These are phyloP conservation scores for Agaricus bisporus DNA, from an alignment of 768 basidiomycete species.

Conservation along the genomic window DNA sequence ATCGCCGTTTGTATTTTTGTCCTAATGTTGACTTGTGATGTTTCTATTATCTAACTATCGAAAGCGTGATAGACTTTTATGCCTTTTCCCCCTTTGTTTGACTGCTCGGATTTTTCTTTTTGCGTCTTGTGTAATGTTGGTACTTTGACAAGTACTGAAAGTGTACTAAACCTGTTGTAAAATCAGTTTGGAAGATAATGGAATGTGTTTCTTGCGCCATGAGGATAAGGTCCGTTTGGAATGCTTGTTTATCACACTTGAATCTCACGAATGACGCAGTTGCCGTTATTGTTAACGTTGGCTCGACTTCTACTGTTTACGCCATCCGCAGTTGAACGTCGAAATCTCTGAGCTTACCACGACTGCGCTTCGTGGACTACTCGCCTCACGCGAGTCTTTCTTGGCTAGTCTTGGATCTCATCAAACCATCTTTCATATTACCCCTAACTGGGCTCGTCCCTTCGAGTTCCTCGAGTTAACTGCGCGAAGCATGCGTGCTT, in stretches of 20 bases:
- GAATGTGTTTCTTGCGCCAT: not conserved
- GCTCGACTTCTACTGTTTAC: too few species aligned
- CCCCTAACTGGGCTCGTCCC: not conserved
- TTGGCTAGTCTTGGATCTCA: too few species aligned
- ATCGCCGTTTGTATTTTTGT: not conserved
- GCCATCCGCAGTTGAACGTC: too few species aligned
- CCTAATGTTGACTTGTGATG: not conserved
- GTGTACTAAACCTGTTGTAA: not conserved
- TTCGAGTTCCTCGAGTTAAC: not conserved
- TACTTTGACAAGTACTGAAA: not conserved
- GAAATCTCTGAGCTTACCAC: too few species aligned
- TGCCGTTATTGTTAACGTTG: too few species aligned
- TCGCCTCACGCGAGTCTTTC: too few species aligned
- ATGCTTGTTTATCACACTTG: too few species aligned
- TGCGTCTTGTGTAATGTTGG: not conserved
- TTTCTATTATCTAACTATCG: not conserved
- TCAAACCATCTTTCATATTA: too few species aligned
- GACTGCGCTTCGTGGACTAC: too few species aligned
- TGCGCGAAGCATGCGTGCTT: not conserved
- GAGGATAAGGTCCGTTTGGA: not conserved
- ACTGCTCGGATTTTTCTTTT: not conserved
- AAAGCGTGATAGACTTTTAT: constrained; percentile 4
- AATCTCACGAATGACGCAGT: too few species aligned
- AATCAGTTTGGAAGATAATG: not conserved
- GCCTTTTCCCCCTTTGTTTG: not conserved